Evolutionary conservation across 2,329 filamentous ascomycete genomes (phyloP).

Genomic region (Phialophora macrospora): DNA sequence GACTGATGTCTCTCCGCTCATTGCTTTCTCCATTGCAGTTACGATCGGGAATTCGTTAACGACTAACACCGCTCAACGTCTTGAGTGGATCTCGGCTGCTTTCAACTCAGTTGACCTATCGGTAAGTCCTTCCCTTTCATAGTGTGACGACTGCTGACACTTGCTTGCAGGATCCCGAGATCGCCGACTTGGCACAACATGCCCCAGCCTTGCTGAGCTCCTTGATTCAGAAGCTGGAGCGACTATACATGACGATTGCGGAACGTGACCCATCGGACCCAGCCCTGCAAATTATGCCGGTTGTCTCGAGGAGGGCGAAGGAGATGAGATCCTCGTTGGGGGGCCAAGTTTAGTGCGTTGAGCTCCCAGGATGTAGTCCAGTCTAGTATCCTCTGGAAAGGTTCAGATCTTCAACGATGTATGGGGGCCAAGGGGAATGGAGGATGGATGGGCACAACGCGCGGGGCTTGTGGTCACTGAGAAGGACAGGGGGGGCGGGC

Average conservation of each 20-base stretch:
- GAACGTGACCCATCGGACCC: slow-evolving; percentile 58
- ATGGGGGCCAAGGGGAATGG: not conserved
- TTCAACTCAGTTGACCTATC: slow-evolving; percentile 59
- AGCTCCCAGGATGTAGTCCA: not conserved
- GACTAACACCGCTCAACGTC: slow-evolving; percentile 59
- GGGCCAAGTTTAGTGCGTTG: slow-evolving; percentile 7
- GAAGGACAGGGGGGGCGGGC: not conserved
- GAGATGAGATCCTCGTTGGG: slow-evolving; percentile 39
- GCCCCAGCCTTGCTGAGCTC: slow-evolving; percentile 36
- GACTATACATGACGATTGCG: slow-evolving; percentile 56
- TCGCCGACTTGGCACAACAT: slow-evolving; percentile 37
- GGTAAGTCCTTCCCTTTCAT: slow-evolving; percentile 47
- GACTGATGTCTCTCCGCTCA: slow-evolving; percentile 59
- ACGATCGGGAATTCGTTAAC: slow-evolving; percentile 64
- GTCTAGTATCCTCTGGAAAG: not conserved
- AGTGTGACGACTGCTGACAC: slow-evolving; percentile 20
- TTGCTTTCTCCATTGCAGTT: slow-evolving; percentile 65
- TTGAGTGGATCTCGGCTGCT: slow-evolving; percentile 64
- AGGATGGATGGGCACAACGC: not conserved
- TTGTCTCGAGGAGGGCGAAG: slow-evolving; percentile 51
- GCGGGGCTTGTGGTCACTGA: not conserved
- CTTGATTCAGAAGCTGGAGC: slow-evolving; percentile 62
- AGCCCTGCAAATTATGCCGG: slow-evolving; percentile 58
- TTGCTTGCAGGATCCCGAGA: slow-evolving; percentile 37
- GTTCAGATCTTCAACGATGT: not conserved